Conservation (phyloP, 2,329 filamentous ascomycete genomes). For the Penicillium concentricum region DNA sequence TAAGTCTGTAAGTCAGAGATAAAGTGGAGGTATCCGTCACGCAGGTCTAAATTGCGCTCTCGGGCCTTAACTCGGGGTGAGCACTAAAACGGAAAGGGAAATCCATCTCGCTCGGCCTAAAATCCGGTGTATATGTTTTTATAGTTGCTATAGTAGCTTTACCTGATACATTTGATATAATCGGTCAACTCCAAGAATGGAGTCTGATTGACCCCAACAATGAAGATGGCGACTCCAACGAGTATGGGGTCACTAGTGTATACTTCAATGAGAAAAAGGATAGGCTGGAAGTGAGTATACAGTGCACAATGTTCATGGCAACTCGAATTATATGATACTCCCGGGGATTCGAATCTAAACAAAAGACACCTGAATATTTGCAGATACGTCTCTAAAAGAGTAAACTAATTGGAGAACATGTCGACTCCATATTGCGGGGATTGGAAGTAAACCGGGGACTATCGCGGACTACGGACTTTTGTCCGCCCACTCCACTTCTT, state of each 20-base stretch:
- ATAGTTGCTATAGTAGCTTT: background rate
- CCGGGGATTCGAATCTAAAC: background rate
- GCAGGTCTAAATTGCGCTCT: too few relatives aligned
- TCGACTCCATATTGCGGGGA: constrained; percentile 3
- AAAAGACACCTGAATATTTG: background rate
- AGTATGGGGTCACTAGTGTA: background rate
- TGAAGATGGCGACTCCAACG: background rate
- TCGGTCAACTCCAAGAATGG: background rate
- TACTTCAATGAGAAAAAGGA: background rate
- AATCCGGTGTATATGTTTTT: too few relatives aligned
- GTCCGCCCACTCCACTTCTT: constrained; percentile 9
- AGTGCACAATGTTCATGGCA: background rate
- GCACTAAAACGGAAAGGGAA: too few relatives aligned
- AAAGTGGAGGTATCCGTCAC: too few relatives aligned
- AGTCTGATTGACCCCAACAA: background rate
- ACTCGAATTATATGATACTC: background rate
- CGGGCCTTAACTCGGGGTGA: too few relatives aligned
- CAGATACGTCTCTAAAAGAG: background rate
- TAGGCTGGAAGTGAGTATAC: background rate
- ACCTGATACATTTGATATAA: background rate
- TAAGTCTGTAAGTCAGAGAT: too few relatives aligned
- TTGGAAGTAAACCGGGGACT: background rate
- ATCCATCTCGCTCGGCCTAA: too few relatives aligned
- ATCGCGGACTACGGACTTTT: constrained; percentile 2
- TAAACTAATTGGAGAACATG: background rate